Evolutionary conservation across 2,329 filamentous ascomycete genomes (phyloP).

Genomic region (Aureobasidium sp.): DNA sequence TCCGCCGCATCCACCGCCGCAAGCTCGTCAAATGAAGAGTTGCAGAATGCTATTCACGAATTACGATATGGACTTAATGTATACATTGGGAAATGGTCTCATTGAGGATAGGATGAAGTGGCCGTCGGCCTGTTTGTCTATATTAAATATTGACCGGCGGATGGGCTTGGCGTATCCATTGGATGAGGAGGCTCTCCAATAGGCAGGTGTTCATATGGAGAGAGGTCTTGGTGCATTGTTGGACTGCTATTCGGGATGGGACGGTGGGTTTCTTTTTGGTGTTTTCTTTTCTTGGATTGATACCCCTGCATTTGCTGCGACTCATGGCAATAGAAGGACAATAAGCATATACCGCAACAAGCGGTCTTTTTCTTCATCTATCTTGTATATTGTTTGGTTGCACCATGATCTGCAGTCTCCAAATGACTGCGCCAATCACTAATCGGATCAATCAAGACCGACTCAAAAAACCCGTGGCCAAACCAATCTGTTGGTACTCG

Average conservation of each 20-base stretch:
- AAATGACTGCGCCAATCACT: neutral
- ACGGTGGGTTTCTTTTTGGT: neutral
- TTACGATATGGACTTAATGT: conserved; percentile 5
- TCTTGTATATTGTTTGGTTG: neutral
- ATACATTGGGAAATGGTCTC: neutral
- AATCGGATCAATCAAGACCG: neutral
- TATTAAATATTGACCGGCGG: conserved; percentile 6
- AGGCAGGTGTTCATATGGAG: neutral
- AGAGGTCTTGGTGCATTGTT: neutral
- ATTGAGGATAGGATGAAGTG: neutral
- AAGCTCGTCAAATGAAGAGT: conserved; percentile 9
- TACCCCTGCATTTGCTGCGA: conserved; percentile 14
- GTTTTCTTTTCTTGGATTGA: neutral
- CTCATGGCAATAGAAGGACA: conserved; percentile 11
- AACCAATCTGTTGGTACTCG: neutral
- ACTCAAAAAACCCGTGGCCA: neutral
- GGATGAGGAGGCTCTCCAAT: neutral
- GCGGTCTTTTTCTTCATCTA: neutral
- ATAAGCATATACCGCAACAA: neutral
- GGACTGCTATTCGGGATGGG: neutral
- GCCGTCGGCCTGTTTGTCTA: conserved; percentile 2
- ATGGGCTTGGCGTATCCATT: neutral
- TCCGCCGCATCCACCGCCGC: conserved; percentile 21
- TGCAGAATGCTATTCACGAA: neutral
- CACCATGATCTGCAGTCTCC: neutral